Conservation (phyloP, 2,329 filamentous ascomycete genomes). For the Trichoderma sp. region DNA sequence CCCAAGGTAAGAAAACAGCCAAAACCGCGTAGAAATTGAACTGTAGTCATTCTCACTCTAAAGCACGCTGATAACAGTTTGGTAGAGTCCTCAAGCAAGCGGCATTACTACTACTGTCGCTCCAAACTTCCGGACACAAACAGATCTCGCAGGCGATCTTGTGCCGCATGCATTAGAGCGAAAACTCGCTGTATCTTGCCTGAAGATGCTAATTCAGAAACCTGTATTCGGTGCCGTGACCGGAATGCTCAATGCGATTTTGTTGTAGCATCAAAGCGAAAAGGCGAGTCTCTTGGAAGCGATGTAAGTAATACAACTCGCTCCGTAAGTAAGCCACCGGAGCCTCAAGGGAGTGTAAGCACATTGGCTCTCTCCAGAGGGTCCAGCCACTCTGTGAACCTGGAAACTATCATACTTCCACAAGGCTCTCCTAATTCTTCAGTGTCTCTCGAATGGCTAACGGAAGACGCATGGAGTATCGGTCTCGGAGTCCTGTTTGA, state of each 20-base stretch:
- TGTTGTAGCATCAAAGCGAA: not conserved
- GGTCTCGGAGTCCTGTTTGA: not conserved
- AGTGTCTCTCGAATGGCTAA: not conserved
- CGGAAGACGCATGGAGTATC: not conserved
- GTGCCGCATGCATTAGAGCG: not conserved
- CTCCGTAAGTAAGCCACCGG: not conserved
- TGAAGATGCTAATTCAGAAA: not conserved
- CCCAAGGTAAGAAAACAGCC: not conserved
- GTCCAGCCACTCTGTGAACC: not conserved
- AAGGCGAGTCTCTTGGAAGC: not conserved
- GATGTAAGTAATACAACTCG: not conserved
- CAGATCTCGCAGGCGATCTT: not conserved
- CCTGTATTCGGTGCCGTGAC: not conserved
- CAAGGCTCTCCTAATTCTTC: not conserved
- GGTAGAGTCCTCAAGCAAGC: not conserved
- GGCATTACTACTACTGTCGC: not conserved
- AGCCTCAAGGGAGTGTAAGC: not conserved
- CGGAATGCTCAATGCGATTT: not conserved
- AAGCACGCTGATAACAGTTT: not conserved
- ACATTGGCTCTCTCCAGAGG: not conserved
- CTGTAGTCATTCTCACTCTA: not conserved
- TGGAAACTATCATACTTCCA: not conserved
- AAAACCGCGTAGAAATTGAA: not conserved
- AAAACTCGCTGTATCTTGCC: not conserved
- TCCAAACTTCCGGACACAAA: not conserved